These are phyloP conservation scores for Sugiyamaella pinicola DNA, from an alignment of 1,139 yeast species.

Conservation along the genomic window DNA sequence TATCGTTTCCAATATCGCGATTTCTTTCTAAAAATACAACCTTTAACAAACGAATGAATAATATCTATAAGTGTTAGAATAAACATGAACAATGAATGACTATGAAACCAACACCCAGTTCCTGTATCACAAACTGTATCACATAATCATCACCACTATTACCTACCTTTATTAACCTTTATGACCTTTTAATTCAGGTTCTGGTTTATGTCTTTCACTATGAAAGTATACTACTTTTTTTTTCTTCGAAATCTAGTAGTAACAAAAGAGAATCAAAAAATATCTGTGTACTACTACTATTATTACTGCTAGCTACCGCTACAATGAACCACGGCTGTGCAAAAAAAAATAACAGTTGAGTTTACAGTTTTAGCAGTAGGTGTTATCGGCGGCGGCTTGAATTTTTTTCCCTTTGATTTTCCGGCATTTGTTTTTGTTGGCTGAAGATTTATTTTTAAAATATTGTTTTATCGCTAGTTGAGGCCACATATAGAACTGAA, in stretches of 20 bases:
- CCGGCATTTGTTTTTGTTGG: background rate
- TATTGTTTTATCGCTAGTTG: no score
- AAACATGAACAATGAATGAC: no score
- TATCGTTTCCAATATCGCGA: background rate
- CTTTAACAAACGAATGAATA: background rate
- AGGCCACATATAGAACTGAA: no score
- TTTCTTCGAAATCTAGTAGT: background rate
- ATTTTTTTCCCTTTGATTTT: background rate
- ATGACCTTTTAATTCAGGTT: no score
- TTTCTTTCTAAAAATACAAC: background rate
- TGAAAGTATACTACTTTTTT: no score
- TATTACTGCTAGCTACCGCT: background rate
- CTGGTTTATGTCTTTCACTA: no score
- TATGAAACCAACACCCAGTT: no score
- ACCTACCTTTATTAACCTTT: no score
- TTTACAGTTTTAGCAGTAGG: background rate
- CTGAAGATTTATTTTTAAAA: no score
- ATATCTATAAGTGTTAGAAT: background rate
- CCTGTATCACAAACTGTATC: no score
- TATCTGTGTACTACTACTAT: background rate
- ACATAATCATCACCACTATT: no score
- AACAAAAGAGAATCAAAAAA: background rate
- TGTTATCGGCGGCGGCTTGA: background rate
- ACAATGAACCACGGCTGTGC: background rate
- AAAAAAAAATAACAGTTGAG: no score